Conservation (phyloP, 345 rosid genomes). For the Nephelium lappaceum region DNA sequence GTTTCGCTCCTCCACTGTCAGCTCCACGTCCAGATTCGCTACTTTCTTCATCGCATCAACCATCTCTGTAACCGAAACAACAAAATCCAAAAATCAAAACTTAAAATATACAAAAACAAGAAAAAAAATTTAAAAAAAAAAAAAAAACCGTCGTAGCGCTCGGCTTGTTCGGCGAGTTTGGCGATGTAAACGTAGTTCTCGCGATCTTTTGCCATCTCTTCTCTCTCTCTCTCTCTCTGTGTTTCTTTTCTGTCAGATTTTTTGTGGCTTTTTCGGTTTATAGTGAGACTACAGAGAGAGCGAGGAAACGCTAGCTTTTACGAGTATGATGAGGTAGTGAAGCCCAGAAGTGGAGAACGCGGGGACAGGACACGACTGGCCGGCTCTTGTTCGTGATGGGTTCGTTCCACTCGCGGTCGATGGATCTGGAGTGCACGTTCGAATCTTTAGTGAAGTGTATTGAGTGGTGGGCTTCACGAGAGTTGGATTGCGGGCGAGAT, state of each 20-base stretch:
- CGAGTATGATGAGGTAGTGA: background rate
- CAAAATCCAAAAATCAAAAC: background rate
- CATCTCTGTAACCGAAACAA: slow-evolving; percentile 42
- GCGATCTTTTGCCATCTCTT: slow-evolving; percentile 46
- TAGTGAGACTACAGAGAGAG: background rate
- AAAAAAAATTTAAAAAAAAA: background rate
- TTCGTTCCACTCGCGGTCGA: background rate
- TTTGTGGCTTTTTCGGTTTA: background rate
- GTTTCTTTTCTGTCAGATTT: background rate
- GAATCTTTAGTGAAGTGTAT: background rate
- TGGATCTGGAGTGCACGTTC: background rate
- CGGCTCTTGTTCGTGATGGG: slow-evolving; percentile 3
- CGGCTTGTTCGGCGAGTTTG: slow-evolving; percentile 66
- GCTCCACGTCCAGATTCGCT: slow-evolving; percentile 54
- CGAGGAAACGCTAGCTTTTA: background rate
- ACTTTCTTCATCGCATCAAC: slow-evolving; percentile 56
- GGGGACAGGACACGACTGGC: slow-evolving; percentile 23
- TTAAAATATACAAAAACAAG: background rate
- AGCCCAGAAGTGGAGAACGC: background rate
- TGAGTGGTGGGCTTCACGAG: background rate
- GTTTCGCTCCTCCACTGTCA: slow-evolving; percentile 60
- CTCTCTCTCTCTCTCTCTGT: slow-evolving; percentile 17
- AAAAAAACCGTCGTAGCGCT: slow-evolving; percentile 53
- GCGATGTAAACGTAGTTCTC: slow-evolving; percentile 51
- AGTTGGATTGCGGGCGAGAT: background rate